Base-by-base conservation (phyloP, 1,139 yeast species). In the Entelexis sorbosivorans region DNA sequence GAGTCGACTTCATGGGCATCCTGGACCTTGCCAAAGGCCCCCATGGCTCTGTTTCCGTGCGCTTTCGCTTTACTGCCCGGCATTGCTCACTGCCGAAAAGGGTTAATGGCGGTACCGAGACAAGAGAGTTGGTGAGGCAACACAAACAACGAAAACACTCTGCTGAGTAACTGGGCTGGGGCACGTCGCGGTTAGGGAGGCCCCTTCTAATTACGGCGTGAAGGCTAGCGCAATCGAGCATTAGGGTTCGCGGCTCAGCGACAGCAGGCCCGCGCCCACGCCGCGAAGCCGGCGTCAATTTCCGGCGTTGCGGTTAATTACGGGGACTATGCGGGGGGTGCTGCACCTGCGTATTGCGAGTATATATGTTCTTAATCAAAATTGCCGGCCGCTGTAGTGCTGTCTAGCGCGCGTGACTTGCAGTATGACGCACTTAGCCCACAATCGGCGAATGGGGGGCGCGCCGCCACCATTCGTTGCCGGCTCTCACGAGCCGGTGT, bases 141-240 rank as follows among this genome's bases (percentile, higher is more conserved):
- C 32, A 35, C 51, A 48, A 48, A 48, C 48, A 43, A 35, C 46
- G 51, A 29, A 47, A 39, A 38, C 38, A 34, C 34, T 35, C 34
- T 44, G 47, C 47, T 44, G 47, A 44, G 34, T 44, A 34, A 44
- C 39, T 35, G 47, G 47, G 47, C 39, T 26, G 32, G 39, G 47
- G 39, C 20, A 20, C 19, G 3, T 2, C 5, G 29, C 5, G 45
- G 45, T 20, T 19, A 22, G 36, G 45, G 45, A 5, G 19, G 4
- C 11, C 20, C 29, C 29, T 42, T 14, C 45, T 42, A 9, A 42
- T 16, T 42, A 32, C 28, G 45, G 45, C 45, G 20, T 36, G 28
- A 16, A 22, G 8, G 36, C 36, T 42, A n/a, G 35, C 44, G 26
- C 31, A 29, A 29, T 28, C 3, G 17, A 29, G 34, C 17, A 31